phyloP scores from a whole-genome alignment of 768 basidiomycete genomes.

The Glaciozyma martinii region DNA sequence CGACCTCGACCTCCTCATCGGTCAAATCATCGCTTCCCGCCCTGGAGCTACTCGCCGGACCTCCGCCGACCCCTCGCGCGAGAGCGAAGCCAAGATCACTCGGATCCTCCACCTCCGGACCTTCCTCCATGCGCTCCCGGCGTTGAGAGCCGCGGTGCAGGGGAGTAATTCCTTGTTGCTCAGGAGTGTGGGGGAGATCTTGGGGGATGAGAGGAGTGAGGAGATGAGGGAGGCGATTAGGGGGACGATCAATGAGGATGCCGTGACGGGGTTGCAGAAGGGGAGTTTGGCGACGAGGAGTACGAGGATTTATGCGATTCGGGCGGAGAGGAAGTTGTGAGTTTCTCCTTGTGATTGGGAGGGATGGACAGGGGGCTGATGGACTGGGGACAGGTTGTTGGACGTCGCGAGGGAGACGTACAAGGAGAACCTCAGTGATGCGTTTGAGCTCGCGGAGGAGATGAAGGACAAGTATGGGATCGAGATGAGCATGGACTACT shows the following conservation, averaged over 20 bases:
- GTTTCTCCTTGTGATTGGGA: not conserved
- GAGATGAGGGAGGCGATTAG: constrained; percentile 55
- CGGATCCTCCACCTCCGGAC: constrained; percentile 73
- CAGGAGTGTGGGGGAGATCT: constrained; percentile 57
- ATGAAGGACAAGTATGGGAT: not conserved
- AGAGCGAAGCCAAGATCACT: constrained; percentile 41
- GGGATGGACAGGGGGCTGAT: constrained; percentile 58
- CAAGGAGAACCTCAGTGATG: constrained; percentile 59
- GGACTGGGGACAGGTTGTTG: constrained; percentile 44
- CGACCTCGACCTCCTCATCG: constrained; percentile 80
- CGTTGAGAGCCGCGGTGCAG: constrained; percentile 54
- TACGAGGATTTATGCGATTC: not conserved
- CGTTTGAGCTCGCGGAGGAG: constrained; percentile 10
- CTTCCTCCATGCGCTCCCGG: constrained; percentile 58
- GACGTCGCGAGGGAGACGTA: constrained; percentile 93
- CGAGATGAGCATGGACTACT: constrained; percentile 8
- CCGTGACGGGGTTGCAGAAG: constrained; percentile 41
- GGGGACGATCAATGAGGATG: constrained; percentile 63
- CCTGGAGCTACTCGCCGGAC: not conserved
- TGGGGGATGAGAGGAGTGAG: constrained; percentile 61
- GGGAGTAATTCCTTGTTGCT: constrained; percentile 56
- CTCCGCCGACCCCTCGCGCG: constrained; percentile 24
- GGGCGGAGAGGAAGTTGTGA: not conserved
- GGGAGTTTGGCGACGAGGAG: constrained; percentile 34
- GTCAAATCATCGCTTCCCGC: constrained; percentile 24